These are phyloP conservation scores for Suillus brevipes DNA, from an alignment of 768 basidiomycete species.

Conservation along the genomic window DNA sequence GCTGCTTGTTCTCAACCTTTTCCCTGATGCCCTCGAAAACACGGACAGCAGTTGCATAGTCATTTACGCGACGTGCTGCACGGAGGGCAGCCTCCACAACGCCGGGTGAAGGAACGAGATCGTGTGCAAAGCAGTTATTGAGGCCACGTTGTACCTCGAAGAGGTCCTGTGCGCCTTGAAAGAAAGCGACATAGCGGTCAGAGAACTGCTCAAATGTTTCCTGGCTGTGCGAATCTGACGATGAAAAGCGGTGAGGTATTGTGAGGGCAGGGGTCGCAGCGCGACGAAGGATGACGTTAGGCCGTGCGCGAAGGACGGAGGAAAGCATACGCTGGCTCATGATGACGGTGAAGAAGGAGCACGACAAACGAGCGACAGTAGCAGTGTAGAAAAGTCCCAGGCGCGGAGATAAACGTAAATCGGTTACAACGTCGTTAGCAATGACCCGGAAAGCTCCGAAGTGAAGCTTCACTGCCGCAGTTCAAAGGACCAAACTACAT, in stretches of 20 bases:
- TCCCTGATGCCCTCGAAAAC: conserved; percentile 95
- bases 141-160: conserved; percentile 99
- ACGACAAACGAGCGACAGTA: background rate
- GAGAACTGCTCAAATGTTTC: conserved; percentile 96
- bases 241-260: conserved; percentile 32
- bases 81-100: conserved; percentile 87
- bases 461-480: too few species aligned
- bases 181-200: conserved; percentile 91
- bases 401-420: conserved; percentile 5
- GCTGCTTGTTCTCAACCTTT: conserved; percentile 96
- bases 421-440: background rate
- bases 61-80: conserved; percentile 89
- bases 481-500: too few species aligned
- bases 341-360: conserved; percentile 22
- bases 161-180: conserved; percentile 88
- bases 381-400: background rate
- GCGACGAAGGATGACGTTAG: conserved; percentile 42
- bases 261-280: conserved; percentile 42
- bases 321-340: conserved; percentile 64
- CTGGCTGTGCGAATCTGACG: conserved; percentile 69
- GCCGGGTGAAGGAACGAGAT: conserved; percentile 83
- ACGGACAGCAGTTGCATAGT: conserved; percentile 95
- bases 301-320: conserved; percentile 64
- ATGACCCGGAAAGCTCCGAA: background rate
- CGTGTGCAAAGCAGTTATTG: conserved; percentile 99